These are phyloP conservation scores for Rutstroemia sydowiana DNA, from an alignment of 2,329 filamentous ascomycete species.

Conservation along the genomic window DNA sequence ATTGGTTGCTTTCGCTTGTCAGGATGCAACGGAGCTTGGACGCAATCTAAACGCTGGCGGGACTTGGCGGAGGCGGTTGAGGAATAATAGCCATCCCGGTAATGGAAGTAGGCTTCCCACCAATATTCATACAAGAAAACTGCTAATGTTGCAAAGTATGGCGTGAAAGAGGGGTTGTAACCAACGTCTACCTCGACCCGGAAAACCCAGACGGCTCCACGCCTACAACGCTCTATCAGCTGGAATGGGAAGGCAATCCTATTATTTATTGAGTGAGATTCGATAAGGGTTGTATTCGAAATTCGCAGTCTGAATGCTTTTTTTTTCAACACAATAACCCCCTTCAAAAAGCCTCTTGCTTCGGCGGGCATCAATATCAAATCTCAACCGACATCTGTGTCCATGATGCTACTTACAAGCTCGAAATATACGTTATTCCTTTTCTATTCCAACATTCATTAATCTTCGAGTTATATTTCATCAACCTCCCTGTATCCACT, in stretches of 20 bases:
- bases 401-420: background rate
- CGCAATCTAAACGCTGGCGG: conserved; percentile 10
- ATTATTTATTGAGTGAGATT: conserved; percentile 4
- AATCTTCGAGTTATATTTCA: no score
- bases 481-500: no score
- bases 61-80: conserved; percentile 18
- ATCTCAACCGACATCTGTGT: no score
- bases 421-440: background rate
- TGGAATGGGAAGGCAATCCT: conserved; percentile 14
- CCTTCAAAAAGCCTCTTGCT: no score
- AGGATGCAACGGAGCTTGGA: background rate
- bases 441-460: no score
- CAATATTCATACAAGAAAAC: background rate
- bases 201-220: conserved; percentile 21
- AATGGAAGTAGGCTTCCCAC: conserved; percentile 17
- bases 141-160: conserved; percentile 6
- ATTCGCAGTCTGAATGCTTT: no score
- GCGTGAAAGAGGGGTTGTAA: conserved; percentile 19
- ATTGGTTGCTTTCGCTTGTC: conserved; percentile 24
- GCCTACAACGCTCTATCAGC: conserved; percentile 1
- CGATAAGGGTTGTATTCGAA: no score
- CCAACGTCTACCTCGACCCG: conserved; percentile 23
- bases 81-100: conserved; percentile 14
- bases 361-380: no score
- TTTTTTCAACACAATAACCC: no score